phyloP scores from a whole-genome alignment of 345 rosid genomes.

The Turritis glabra region DNA sequence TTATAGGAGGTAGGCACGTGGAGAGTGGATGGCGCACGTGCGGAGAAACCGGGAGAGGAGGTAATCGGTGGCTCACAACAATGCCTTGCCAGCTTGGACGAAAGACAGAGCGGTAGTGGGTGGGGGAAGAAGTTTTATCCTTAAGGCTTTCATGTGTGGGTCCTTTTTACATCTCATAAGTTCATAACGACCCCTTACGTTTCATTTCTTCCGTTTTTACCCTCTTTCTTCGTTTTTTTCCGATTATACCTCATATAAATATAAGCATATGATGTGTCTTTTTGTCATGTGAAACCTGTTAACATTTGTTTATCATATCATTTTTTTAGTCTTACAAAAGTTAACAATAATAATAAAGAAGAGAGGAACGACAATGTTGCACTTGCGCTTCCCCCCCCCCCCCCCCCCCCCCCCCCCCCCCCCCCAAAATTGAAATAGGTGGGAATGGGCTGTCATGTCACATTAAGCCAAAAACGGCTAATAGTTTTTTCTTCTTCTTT shows the following conservation, averaged over 20 bases:
- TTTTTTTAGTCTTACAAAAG: neutral
- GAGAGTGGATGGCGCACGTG: slow-evolving; percentile 39
- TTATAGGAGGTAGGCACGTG: slow-evolving; percentile 44
- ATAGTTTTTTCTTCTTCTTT: neutral
- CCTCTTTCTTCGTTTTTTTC: neutral
- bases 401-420: slow-evolving; percentile 6
- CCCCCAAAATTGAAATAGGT: slow-evolving; percentile 25
- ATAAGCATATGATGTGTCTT: neutral
- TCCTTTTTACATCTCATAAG: slow-evolving; percentile 1
- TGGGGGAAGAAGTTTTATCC: slow-evolving; percentile 26
- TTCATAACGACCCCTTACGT: slow-evolving; percentile 25
- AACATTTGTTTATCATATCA: slow-evolving; percentile 2
- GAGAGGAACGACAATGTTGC: slow-evolving; percentile 30
- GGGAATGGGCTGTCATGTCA: slow-evolving; percentile 38
- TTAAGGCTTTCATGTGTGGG: slow-evolving; percentile 45
- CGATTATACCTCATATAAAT: neutral
- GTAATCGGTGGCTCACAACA: slow-evolving; percentile 45
- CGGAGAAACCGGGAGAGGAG: slow-evolving; percentile 42
- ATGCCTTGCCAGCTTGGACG: slow-evolving; percentile 42
- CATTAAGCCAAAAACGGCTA: slow-evolving; percentile 26
- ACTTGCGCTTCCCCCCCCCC: slow-evolving; percentile 22
- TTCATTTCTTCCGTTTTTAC: slow-evolving; percentile 8
- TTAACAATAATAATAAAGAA: neutral
- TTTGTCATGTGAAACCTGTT: slow-evolving; percentile 18
- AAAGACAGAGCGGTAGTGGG: slow-evolving; percentile 26